A percentile compares a stretch with the other conserved stretches of the same genome.
Conservation (phyloP, 2,329 filamentous ascomycete genomes). For the Colletotrichum sp. region DNA sequence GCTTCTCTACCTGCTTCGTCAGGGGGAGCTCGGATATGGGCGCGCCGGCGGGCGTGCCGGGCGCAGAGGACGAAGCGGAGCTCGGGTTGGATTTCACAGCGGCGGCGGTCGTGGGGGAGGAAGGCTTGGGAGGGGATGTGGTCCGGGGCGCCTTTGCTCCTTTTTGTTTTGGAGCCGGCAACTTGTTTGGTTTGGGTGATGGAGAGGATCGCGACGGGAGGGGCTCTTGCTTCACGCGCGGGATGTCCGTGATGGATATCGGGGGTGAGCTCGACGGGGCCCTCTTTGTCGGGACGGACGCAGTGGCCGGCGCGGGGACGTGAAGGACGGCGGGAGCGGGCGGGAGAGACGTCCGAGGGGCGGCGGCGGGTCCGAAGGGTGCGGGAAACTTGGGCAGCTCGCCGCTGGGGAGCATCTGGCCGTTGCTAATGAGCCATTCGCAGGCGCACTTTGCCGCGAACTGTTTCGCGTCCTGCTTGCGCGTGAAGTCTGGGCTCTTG, state of each 20-base stretch:
- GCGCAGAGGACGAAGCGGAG: background rate
- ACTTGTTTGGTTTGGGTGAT: background rate
- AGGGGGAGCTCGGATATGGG: conserved; percentile 10
- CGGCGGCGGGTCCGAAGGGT: background rate
- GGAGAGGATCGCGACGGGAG: background rate
- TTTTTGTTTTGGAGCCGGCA: background rate
- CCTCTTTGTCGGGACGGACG: background rate
- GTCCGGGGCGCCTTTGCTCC: conserved; percentile 18
- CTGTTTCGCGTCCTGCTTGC: conserved; percentile 50
- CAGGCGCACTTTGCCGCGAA: conserved; percentile 56
- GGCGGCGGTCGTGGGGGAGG: background rate
- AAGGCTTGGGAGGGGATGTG: background rate
- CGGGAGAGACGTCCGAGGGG: background rate
- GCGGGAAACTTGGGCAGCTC: conserved; percentile 22
- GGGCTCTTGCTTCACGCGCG: background rate
- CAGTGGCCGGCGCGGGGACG: background rate
- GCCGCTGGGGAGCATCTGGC: conserved; percentile 31
- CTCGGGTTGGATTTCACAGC: background rate
- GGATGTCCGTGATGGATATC: background rate
- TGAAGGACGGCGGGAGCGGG: background rate
- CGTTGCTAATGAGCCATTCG: conserved; percentile 40
- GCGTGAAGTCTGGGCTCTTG: conserved; percentile 2
- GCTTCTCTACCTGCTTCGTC: conserved; percentile 31
- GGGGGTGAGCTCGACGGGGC: background rate
- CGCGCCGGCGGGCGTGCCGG: background rate